Conservation (phyloP, 371 early-diverging fungal species). For the Rhizopus stolonifer region DNA sequence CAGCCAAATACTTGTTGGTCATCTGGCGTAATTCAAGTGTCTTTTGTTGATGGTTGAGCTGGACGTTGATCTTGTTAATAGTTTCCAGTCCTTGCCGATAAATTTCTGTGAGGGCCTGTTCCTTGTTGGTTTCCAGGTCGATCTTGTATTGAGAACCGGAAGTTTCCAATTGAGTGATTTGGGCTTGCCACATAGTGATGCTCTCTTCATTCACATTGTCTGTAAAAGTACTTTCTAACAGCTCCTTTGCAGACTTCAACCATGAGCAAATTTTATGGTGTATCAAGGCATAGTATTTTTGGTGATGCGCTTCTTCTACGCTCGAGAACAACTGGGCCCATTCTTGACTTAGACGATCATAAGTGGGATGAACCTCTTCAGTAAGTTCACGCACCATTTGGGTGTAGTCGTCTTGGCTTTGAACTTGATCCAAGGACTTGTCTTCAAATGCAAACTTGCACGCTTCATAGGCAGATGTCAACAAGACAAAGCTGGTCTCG, state of each 20-base stretch:
- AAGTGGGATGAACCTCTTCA: slow-evolving; percentile 14
- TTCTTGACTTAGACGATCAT: slow-evolving; percentile 13
- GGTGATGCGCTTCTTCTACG: not conserved
- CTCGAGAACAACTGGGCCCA: slow-evolving; percentile 13
- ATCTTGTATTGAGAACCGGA: not conserved
- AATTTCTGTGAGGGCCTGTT: not conserved
- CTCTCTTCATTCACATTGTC: not conserved
- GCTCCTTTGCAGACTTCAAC: not conserved
- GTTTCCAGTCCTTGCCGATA: slow-evolving; percentile 4
- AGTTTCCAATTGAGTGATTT: not conserved
- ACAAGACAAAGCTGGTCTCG: slow-evolving; percentile 20
- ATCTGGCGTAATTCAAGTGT: slow-evolving; percentile 17
- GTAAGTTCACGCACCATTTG: slow-evolving; percentile 8
- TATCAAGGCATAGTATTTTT: not conserved
- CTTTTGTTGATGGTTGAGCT: slow-evolving; percentile 10
- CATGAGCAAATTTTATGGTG: not conserved
- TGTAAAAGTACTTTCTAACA: not conserved
- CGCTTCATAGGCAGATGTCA: slow-evolving; percentile 25
- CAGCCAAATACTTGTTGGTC: slow-evolving; percentile 15
- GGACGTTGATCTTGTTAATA: not conserved
- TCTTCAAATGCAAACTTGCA: slow-evolving; percentile 24
- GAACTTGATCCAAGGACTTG: slow-evolving; percentile 9
- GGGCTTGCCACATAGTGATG: not conserved
- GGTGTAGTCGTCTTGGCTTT: slow-evolving; percentile 13
- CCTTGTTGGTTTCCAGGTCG: slow-evolving; percentile 13